These are phyloP conservation scores for Periconia sp. DNA, from an alignment of 2,329 filamentous ascomycete species.

Conservation along the genomic window DNA sequence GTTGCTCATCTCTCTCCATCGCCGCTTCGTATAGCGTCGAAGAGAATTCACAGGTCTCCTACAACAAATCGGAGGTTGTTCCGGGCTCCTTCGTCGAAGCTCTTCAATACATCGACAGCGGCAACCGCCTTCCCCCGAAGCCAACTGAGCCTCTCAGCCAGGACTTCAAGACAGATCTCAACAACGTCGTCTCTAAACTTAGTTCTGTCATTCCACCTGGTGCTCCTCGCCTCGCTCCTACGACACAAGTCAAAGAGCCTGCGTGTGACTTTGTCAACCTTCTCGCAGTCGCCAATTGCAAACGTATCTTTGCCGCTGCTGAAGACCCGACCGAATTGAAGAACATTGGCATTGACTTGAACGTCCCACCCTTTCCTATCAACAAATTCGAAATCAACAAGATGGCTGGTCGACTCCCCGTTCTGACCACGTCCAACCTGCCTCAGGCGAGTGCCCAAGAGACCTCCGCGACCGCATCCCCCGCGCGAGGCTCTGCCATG, in stretches of 20 bases:
- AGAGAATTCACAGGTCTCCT: too few species aligned
- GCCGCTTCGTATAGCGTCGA: too few species aligned
- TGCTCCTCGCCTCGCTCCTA: neutral
- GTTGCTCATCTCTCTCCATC: too few species aligned
- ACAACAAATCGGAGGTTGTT: slow-evolving; percentile 8
- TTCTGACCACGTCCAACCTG: slow-evolving; percentile 52
- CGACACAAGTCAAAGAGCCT: slow-evolving; percentile 11
- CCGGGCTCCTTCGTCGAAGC: slow-evolving; percentile 23
- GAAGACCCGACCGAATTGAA: slow-evolving; percentile 17
- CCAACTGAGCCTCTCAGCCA: slow-evolving; percentile 17
- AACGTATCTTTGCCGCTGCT: slow-evolving; percentile 24
- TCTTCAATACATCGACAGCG: slow-evolving; percentile 19
- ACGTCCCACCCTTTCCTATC: slow-evolving; percentile 8
- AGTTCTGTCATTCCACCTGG: slow-evolving; percentile 16
- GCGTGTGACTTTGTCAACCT: slow-evolving; percentile 27
- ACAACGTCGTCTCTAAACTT: slow-evolving; percentile 22
- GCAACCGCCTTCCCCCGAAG: slow-evolving; percentile 15
- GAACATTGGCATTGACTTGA: slow-evolving; percentile 15
- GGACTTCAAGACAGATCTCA: slow-evolving; percentile 18
- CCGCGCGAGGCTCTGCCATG: slow-evolving; percentile 80
- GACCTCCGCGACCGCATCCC: slow-evolving; percentile 68
- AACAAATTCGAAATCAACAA: slow-evolving; percentile 9
- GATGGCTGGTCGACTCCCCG: slow-evolving; percentile 43
- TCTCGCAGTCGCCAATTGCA: slow-evolving; percentile 26
- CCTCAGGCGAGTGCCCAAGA: slow-evolving; percentile 66